A percentile compares a stretch with the other conserved stretches of the same genome.
Conservation (phyloP, 306 rosid species). For the Mimosa bimucronata region DNA sequence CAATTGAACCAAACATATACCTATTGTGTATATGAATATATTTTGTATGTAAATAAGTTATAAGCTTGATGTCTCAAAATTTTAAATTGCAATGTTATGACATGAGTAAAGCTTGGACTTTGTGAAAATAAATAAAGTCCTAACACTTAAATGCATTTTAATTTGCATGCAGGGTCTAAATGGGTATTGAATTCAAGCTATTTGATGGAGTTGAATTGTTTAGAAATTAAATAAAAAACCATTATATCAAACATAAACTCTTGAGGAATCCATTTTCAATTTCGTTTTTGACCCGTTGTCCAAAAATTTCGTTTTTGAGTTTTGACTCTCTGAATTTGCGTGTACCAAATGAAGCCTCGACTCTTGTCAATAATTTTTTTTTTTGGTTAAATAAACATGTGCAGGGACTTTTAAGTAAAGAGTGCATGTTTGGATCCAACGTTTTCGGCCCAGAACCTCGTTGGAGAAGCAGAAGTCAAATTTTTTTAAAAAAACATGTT, state of each 20-base stretch:
- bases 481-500: too few species aligned
- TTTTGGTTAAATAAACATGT: too few species aligned
- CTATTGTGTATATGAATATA: not conserved
- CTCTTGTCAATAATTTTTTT: too few species aligned
- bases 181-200: not conserved
- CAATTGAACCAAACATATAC: too few species aligned
- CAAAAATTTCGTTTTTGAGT: too few species aligned
- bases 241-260: not conserved
- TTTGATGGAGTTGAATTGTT: not conserved
- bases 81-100: not conserved
- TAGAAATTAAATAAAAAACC: not conserved
- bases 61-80: not conserved
- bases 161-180: not conserved
- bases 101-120: not conserved
- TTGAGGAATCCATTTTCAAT: not conserved
- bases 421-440: too few species aligned
- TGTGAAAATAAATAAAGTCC: not conserved
- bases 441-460: too few species aligned
- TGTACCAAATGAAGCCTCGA: not conserved
- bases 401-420: too few species aligned
- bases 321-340: not conserved
- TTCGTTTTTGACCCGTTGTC: not conserved
- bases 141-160: not conserved
- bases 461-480: too few species aligned
- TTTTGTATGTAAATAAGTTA: not conserved